Evolutionary conservation across 2,329 filamentous ascomycete species (phyloP), one percentile per base, ranked within the genome.

Genomic region (Pseudovirgaria hyperparasitica): DNA sequence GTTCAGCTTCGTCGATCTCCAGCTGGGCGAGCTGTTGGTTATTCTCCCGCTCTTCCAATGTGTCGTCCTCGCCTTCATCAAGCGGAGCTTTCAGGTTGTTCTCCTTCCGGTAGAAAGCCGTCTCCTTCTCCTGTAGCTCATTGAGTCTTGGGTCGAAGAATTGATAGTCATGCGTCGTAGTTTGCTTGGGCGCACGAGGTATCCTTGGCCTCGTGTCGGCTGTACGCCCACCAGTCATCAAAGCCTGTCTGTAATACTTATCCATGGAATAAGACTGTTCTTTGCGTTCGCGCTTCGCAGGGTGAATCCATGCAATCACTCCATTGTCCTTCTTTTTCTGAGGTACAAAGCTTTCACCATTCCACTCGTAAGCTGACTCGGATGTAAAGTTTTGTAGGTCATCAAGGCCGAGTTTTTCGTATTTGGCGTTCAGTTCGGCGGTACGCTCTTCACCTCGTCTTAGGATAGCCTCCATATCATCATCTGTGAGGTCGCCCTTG

Each of bases 221-320:
- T 14, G 75, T 77, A 23, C 76, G 70, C 19, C 77, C 73, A 54
- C 84, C 75, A 28, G 82, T 90, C 42, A 81, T 80, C 46, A 98
- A 70, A 7, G 85, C 82, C 44, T 92, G 77, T 39, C 87, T 79
- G 59, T 96, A 98, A 60, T 98, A 98, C 55, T 94, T 92, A 53
- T 98, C 92, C 63, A 98, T 93, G 1, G 87, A 94, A 52, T 98
- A 98, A 5, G 84, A 85, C 50, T 94, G 85, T 48, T 96, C 87
- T 55, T 96, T 98, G 45, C 90, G 82, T 60, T 98, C 92, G 55
- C 90, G 86, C 65, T 98, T 98, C 10, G 87, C 76, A 2, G 90
- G 92, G 45, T 98, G 93, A 60, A 98, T 98, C 92, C 92, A 98
- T 46, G 67, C 86, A 38, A 94, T 70, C n/a, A n/a, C n/a, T 25